Evolutionary conservation across 192 early-diverging fungal genomes (phyloP), one percentile per base, ranked within the genome.

Genomic region (Coemansia aciculifera): DNA sequence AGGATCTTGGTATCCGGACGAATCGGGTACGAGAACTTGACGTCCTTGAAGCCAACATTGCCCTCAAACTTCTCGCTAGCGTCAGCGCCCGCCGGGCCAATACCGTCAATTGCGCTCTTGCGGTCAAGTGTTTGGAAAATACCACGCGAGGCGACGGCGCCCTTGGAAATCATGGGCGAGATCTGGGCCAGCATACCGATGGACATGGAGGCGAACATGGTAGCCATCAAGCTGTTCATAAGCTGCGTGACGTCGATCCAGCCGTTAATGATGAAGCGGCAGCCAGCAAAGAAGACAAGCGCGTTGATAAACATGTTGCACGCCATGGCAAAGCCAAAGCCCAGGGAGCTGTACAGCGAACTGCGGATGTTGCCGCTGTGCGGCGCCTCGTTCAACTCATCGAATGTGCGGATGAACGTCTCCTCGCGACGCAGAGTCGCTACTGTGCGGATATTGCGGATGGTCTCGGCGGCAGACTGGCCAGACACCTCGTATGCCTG

Each of bases 361-460:
- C 77, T 62, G n/a, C 49, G 43, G 15, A 75, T 24, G 37, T 80
- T 84, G 63, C 67, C 75, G 2, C 44, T n/a, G 63, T 88, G 79
- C 36, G 84, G 84, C 15, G 59, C 67, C 13, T 80, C 59, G 66
- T 49, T 67, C 62, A 91, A 59, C 43, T 52, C n/a, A 62, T 69
- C 17, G 79, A 56, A 91, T 86, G 27, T 87, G 81, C 32, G 39
- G 69, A 84, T 79, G 75, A 84, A 63, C 39, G 72, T 65, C 77
- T 77, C 74, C 83, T 86, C 74, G 73, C 87, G 42, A 75, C 92
- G 66, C 94, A 87, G 38, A 3, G 90, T 88, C 21, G 89, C 87
- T 3, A 96, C 91, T 0, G 95, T 99, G 40, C 90, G 85, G 71
- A 99, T 92, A 68, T 87, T 88, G 67, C 87, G 78, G 66, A 99